These are phyloP conservation scores for Citrullus colocynthis DNA, from an alignment of 306 rosid genomes.

Conservation along the genomic window DNA sequence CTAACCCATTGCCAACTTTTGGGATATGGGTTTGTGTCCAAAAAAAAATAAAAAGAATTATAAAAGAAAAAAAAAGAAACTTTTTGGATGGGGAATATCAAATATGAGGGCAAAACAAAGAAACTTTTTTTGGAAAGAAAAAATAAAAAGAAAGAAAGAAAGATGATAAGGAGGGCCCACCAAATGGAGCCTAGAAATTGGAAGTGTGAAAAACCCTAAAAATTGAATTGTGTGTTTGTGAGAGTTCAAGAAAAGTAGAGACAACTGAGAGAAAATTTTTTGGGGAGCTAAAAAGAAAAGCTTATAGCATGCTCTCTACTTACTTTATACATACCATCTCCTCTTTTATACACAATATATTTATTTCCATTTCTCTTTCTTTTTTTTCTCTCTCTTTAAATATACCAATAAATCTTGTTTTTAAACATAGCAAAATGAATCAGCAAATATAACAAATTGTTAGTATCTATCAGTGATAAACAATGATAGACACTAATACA, in stretches of 20 bases:
- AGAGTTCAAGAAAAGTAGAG: too few relatives aligned
- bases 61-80: not conserved
- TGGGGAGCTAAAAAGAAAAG: slow-evolving; percentile 13
- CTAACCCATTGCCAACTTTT: not conserved
- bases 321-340: slow-evolving; percentile 40
- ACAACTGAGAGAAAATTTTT: too few relatives aligned
- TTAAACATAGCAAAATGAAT: too few relatives aligned
- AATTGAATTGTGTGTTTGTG: too few relatives aligned
- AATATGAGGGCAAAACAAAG: not conserved
- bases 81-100: not conserved
- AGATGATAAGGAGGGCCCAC: not conserved
- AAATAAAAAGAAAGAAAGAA: not conserved
- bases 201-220: not conserved
- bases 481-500: too few relatives aligned
- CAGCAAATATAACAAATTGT: too few relatives aligned
- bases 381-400: too few relatives aligned
- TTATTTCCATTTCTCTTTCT: too few relatives aligned
- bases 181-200: not conserved
- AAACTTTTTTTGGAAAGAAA: not conserved
- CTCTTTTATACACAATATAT: slow-evolving; percentile 8
- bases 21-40: not conserved
- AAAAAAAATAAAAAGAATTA: not conserved
- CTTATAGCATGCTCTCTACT: slow-evolving; percentile 34
- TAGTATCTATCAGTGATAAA: too few relatives aligned
- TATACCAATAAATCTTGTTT: too few relatives aligned